Conservation (phyloP, 345 rosid species). For the Angophora floribunda region DNA sequence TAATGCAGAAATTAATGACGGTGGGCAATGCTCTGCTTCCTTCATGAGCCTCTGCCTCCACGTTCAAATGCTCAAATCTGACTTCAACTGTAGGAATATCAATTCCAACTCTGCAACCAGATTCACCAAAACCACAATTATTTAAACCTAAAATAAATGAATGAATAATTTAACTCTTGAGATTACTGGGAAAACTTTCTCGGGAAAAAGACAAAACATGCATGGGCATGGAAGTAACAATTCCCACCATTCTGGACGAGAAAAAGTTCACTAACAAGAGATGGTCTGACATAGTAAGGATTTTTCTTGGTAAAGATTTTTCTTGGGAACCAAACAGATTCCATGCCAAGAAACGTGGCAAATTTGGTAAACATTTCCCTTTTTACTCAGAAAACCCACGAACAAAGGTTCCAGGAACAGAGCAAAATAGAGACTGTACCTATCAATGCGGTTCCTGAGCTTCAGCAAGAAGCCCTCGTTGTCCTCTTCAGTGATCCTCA, state of each 20-base stretch:
- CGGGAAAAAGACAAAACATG: not conserved
- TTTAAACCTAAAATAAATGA: not conserved
- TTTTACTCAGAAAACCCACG: not conserved
- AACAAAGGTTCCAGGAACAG: not conserved
- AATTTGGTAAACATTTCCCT: not conserved
- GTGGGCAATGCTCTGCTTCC: slow-evolving; percentile 72
- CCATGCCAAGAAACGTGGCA: not conserved
- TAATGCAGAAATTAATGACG: slow-evolving; percentile 33
- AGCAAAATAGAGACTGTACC: no score
- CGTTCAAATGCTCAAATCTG: slow-evolving; percentile 32
- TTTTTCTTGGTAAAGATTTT: not conserved
- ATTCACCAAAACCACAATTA: not conserved
- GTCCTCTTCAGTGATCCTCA: no score
- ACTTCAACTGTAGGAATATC: slow-evolving; percentile 49
- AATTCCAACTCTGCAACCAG: slow-evolving; percentile 34
- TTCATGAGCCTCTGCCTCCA: slow-evolving; percentile 50
- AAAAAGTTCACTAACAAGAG: not conserved
- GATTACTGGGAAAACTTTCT: not conserved
- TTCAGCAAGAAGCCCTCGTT: no score
- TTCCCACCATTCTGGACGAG: not conserved
- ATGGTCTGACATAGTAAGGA: not conserved
- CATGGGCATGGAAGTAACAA: not conserved
- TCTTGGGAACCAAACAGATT: not conserved
- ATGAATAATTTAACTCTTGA: not conserved
- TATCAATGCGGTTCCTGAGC: no score